Evolutionary conservation across 2,329 filamentous ascomycete genomes (phyloP), one percentile per base, ranked within the genome.

Genomic region (Dactylellina haptotyla): DNA sequence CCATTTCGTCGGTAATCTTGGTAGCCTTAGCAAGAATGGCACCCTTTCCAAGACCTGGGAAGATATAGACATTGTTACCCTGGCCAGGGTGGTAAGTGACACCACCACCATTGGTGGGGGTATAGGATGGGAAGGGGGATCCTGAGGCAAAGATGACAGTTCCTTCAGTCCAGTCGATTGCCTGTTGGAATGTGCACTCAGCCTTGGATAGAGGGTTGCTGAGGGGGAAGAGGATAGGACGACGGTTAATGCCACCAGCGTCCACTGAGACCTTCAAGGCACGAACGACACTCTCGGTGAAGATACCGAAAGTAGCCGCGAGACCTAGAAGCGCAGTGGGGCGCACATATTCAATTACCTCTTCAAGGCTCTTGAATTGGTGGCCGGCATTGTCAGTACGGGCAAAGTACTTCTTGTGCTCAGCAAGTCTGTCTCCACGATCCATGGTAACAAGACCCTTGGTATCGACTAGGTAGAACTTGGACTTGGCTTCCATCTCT

Each of bases 391-490:
- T 89, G 80, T 90, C 87, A 12, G 82, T 82, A 63, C 88, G 85
- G 30, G 88, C 87, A 78, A 90, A 89, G 81, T 89, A 88, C 82
- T 89, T 87, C 83, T 91, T 91, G 83, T 99, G 95, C 78, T 97
- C 90, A 28, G 94, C 93, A 45, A 99, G 88, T 81, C 89, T 91
- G 84, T 98, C 95, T 63, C 94, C 94, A 74, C 95, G 91, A 83
- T 99, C 94, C 75, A 86, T 85, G 75, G 95, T 97, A 54, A 99
- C 94, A 23, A 99, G 89, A 78, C 95, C 95, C 84, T 95, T 94
- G 79, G 93, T 97, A 84, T 98, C 95, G 70, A 98, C 93, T 53
- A 99, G 90, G 87, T 90, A 98, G 87, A 99, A 98, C 85, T 95
- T 96, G 79, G 89, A 87, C 78, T 89, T 89, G 66, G 95, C 94